phyloP scores from a whole-genome alignment of 2,329 filamentous ascomycete species.

The Neofusicoccum cordaticola region DNA sequence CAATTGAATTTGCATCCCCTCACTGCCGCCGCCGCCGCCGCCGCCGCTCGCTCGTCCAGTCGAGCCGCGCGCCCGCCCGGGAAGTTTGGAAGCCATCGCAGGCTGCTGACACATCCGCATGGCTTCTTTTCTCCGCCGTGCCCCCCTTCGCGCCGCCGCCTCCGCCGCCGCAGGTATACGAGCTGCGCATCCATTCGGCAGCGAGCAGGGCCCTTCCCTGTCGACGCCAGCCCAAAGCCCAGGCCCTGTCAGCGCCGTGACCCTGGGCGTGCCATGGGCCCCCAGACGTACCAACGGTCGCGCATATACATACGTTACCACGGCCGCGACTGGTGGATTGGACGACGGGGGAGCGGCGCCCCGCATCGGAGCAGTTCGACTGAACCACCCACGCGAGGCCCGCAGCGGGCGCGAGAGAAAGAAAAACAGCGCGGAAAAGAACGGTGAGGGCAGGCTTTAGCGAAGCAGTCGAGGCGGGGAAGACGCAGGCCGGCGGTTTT shows the following conservation, averaged over 20 bases:
- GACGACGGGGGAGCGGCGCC: neutral
- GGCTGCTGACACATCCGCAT: neutral
- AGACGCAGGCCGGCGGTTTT: too few relatives aligned
- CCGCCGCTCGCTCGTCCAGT: neutral
- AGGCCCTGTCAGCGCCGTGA: neutral
- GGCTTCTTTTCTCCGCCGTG: neutral
- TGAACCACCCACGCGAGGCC: neutral
- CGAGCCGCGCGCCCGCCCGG: neutral
- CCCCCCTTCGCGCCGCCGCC: neutral
- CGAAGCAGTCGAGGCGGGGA: neutral
- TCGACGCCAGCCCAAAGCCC: neutral
- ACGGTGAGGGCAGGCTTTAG: neutral
- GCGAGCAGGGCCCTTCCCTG: slow-evolving; percentile 2
- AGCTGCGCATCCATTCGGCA: slow-evolving; percentile 7
- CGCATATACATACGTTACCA: neutral
- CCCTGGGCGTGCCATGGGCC: neutral
- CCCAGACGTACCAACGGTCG: neutral
- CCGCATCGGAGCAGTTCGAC: neutral
- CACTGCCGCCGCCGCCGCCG: neutral
- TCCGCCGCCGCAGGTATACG: slow-evolving; percentile 4
- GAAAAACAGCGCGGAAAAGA: neutral
- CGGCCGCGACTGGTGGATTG: neutral
- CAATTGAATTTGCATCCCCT: neutral
- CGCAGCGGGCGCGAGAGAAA: neutral
- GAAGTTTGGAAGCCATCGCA: neutral